Base-by-base conservation (phyloP, 208 protist genomes). In the Tritrichomonas foetus region DNA sequence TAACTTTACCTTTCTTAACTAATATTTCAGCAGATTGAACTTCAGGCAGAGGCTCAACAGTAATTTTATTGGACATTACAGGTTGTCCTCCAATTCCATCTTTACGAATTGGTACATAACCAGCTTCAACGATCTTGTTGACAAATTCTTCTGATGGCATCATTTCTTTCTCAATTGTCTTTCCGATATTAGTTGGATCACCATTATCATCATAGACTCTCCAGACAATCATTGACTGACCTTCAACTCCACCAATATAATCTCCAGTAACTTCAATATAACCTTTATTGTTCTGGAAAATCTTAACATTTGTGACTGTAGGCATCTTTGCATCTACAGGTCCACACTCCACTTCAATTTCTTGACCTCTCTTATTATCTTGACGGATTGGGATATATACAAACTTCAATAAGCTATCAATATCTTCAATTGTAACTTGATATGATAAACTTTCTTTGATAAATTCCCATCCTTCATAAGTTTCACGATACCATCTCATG, bases 231-330 rank as follows among this genome's bases (percentile, higher is more conserved):
- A 44, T 47, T 20, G 78, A 53, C 30, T 89, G 9, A 30, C 78
- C 78, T 89, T 89, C 78, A 36, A 57, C 47, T n/a, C 78, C 78
- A 20, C 78, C 78, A 57, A 57, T 53, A 89, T 89, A 89, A 39
- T 89, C 30, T n/a, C 47, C 44, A 11, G 3, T 57, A n/a, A 89
- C 78, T 39, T 39, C 1, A 33, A 89, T n/a, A 39, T 50, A 14
- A 5, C 78, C 78, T n/a, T 57, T 89, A 0, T 89, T 13, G 16
- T 47, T 47, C 39, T 89, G 78, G 8, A 57, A 39, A 5, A 89
- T 39, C 36, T 89, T 57, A 16, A 89, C 78, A 53, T 89, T 89
- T 3, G 44, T 47, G 13, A 49, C 78, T 14, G 47, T 27, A 39
- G 78, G 78, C 1, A 20, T 30, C 33, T 33, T 27, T 20, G 78